phyloP scores from a whole-genome alignment of 345 rosid species.

The Capsella bursapastoris region DNA sequence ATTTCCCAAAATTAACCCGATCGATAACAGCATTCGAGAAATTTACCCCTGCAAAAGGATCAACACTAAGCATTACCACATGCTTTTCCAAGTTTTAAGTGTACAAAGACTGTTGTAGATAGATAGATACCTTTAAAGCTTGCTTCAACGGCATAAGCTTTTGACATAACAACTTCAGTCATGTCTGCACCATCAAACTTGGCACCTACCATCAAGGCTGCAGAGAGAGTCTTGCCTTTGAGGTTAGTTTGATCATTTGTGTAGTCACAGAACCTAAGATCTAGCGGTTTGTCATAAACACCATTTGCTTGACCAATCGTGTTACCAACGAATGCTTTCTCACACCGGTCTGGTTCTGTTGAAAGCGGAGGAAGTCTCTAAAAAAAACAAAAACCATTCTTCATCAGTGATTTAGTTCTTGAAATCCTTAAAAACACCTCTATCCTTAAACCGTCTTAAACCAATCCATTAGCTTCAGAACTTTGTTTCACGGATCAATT shows the following conservation, averaged over 20 bases:
- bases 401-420: background rate
- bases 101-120: background rate
- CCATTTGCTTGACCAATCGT: constrained; percentile 99
- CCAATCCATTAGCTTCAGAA: background rate
- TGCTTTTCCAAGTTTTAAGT: background rate
- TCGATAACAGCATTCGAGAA: constrained; percentile 90
- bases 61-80: constrained; percentile 3
- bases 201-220: constrained; percentile 93
- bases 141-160: constrained; percentile 96
- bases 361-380: constrained; percentile 97
- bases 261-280: constrained; percentile 90
- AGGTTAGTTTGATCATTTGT: constrained; percentile 82
- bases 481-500: background rate
- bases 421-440: background rate
- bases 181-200: constrained; percentile 98
- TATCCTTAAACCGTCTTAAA: background rate
- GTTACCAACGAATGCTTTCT: constrained; percentile 89
- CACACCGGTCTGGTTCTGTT: constrained; percentile 84
- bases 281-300: constrained; percentile 93
- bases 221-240: constrained; percentile 92
- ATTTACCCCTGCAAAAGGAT: constrained; percentile 64
- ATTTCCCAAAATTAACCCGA: constrained; percentile 78
- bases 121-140: constrained; percentile 76
- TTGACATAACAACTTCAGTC: constrained; percentile 97
- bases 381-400: constrained; percentile 7